These are phyloP conservation scores for Acaromyces ingoldii DNA, from an alignment of 1,284 basidiomycete genomes.

Conservation along the genomic window DNA sequence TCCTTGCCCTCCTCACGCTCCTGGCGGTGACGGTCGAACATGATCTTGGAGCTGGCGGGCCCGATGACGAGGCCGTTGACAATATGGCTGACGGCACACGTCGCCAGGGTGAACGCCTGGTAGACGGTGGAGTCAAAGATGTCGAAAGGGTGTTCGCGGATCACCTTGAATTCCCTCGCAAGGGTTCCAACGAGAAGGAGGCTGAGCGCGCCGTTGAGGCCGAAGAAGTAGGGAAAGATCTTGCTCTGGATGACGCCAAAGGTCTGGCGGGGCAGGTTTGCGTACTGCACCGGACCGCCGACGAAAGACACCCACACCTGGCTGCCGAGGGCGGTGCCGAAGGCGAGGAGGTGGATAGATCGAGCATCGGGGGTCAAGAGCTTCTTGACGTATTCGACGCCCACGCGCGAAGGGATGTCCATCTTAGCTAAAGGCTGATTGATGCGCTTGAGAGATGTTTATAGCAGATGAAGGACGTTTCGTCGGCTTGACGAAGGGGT, in stretches of 20 bases:
- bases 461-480: no score
- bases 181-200: constrained; percentile 57
- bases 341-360: constrained; percentile 1
- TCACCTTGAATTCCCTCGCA: constrained; percentile 54
- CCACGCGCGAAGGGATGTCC: no score
- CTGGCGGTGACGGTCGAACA: constrained; percentile 10
- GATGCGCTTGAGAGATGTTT: no score
- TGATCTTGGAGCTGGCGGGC: constrained; percentile 53
- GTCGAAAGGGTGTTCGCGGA: constrained; percentile 56
- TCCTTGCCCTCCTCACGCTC: constrained; percentile 10
- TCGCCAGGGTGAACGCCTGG: constrained; percentile 64
- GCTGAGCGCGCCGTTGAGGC: constrained; percentile 60
- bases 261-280: constrained; percentile 58
- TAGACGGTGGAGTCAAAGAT: constrained; percentile 53
- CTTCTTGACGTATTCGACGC: constrained; percentile 6
- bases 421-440: no score
- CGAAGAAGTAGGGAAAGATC: constrained; percentile 71
- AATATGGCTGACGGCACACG: constrained; percentile 58
- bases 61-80: constrained; percentile 63
- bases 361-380: constrained; percentile 11
- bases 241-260: constrained; percentile 72
- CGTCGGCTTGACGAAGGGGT: no score
- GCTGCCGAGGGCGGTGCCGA: constrained; percentile 7
- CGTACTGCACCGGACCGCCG: constrained; percentile 14
- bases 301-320: constrained; percentile 15